Base-by-base conservation (phyloP, 1,284 basidiomycete genomes). In the Thelephora terrestris region DNA sequence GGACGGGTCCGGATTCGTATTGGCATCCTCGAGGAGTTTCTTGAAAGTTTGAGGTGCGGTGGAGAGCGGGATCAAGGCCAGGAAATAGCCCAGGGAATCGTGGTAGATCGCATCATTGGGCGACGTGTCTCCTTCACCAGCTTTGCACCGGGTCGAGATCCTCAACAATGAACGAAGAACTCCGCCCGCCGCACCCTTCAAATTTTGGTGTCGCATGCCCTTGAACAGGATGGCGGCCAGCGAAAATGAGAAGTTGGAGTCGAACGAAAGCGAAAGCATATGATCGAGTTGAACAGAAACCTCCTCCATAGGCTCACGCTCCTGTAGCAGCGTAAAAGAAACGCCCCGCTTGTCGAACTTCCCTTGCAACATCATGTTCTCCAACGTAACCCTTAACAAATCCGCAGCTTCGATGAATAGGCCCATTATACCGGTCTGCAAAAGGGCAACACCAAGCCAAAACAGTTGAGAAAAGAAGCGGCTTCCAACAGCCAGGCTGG, bases 201-300 rank as follows among this genome's bases (percentile, higher is more conserved):
- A 74, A 3, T 72, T 70, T 4, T 78, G 73, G 57, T 85, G 80
- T 34, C 91, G 79, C 47, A 91, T 67, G 20, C 91, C 91, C 60
- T 92, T 91, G 74, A 91, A 89, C 48, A 94, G 78, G 53, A 90
- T 76, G 0, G 87, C 74, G 1, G 89, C 81, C 12, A 94, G 67
- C 5, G 87, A 82, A 62, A 93, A 90, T 12, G 85, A 86, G 62
- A 91, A 85, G 62, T 74, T 84, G 1, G 76, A 73, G 37, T 86
- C 83, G 65, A 92, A 92, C 1, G 85, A 88, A 24, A 94, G 66
- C 21, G 79, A 77, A 14, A 87, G 71, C 38, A 87, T 65, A 39
- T 81, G 73, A 57, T 92, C 90, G 34, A 92, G 71, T 61, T 89
- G 84, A 43, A 71, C 69, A 1, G 81, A 77, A 10, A 81, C 74